Percentiles rank a stretch among this genome's conserved stretches.
These are phyloP conservation scores for Trichoderma atroviride DNA, from an alignment of 2,329 filamentous ascomycete genomes.

Conservation along the genomic window DNA sequence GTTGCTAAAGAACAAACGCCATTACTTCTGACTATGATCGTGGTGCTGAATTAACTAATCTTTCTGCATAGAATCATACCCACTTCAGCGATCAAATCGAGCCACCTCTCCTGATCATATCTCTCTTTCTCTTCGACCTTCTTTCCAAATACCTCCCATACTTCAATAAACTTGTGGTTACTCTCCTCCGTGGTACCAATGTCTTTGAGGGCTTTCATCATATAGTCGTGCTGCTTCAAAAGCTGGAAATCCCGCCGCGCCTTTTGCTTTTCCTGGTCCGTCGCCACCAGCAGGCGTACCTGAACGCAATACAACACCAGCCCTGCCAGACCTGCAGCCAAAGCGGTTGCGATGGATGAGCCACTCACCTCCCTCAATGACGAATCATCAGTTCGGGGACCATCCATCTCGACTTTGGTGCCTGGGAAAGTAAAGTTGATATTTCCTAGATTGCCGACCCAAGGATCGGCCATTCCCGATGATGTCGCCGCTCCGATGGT, in stretches of 20 bases:
- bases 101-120: slow-evolving; percentile 26
- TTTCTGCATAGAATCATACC: slow-evolving; percentile 25
- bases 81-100: slow-evolving; percentile 28
- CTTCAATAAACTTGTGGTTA: slow-evolving; percentile 34
- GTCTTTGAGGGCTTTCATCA: slow-evolving; percentile 30
- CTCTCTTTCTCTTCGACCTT: slow-evolving; percentile 29
- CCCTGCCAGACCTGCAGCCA: slow-evolving; percentile 38
- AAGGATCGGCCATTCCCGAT: slow-evolving; percentile 24
- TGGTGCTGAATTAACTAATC: slow-evolving; percentile 13
- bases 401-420: slow-evolving; percentile 32
- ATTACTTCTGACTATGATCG: background rate
- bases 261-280: slow-evolving; percentile 28
- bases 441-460: slow-evolving; percentile 30
- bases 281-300: slow-evolving; percentile 26
- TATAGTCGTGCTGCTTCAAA: slow-evolving; percentile 30
- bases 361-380: slow-evolving; percentile 26
- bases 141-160: slow-evolving; percentile 35
- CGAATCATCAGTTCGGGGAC: background rate
- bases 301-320: slow-evolving; percentile 38
- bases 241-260: slow-evolving; percentile 25
- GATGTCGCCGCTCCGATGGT: slow-evolving; percentile 36
- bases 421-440: slow-evolving; percentile 40
- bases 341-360: slow-evolving; percentile 38
- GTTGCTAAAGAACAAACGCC: background rate
- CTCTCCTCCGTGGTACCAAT: slow-evolving; percentile 32